Base-by-base conservation (phyloP, 192 early-diverging fungal genomes). In the Diversispora eburnea region DNA sequence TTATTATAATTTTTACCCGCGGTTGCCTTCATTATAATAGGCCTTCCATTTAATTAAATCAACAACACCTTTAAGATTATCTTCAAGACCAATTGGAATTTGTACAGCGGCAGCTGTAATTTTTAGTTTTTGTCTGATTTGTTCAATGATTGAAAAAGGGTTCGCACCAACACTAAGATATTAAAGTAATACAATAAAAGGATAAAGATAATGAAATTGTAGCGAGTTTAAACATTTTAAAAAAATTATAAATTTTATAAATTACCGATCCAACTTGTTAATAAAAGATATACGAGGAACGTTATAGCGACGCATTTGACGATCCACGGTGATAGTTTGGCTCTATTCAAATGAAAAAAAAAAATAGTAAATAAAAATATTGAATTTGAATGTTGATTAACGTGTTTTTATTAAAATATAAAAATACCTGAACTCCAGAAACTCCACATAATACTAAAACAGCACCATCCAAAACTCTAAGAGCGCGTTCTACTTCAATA, bases 41-140 rank as follows among this genome's bases (percentile, higher is more conserved):
- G 97, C 94, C 80, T 90, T 90, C 89, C 89, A 90, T 17, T 88
- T 78, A 54, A 99, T 83, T 42, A 99, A 76, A 82, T 99, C 97
- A 20, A 99, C 90, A 13, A 98, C 93, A 56, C 97, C 97, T 68
- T 88, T 79, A 66, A 99, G 89, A 45, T 91, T 82, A 61, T 90
- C 88, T 76, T 99, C 97, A 33, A 88, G 81, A 22, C 95, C 97
- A 72, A 98, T 94, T 25, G 92, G 91, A 46, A 92, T 87, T 78
- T 94, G 91, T 70, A 94, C 65, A 47, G 91, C 88, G 8, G 92
- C 92, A 45, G 91, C 91, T 15, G 87, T 84, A 62, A 93, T 80
- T 79, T 87, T 90, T 46, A 94, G 85, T 78, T 94, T 94, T 65
- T 80, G 81, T 65, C 92, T 85, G 56, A 94, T 84, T 84, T 92